These are phyloP conservation scores for Aspergillus pseudoviridinutans DNA, from an alignment of 2,329 filamentous ascomycete species.

Conservation along the genomic window DNA sequence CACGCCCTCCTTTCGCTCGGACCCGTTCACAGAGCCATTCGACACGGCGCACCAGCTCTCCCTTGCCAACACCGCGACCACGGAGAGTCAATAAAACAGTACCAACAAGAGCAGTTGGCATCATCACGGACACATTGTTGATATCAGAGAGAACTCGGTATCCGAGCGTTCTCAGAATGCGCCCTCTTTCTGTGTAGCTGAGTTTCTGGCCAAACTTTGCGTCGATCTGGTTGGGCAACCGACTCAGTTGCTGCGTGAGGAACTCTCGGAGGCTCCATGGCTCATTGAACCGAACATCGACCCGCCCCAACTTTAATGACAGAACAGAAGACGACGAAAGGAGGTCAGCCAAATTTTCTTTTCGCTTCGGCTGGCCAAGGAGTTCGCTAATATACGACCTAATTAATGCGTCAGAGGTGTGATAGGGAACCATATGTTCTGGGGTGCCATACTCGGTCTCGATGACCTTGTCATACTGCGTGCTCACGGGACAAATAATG, in stretches of 20 bases:
- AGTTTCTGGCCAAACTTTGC: slow-evolving; percentile 36
- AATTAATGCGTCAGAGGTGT: slow-evolving; percentile 9
- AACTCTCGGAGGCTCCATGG: slow-evolving; percentile 88
- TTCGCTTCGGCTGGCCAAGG: slow-evolving; percentile 88
- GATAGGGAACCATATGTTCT: not conserved
- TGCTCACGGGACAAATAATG: slow-evolving; percentile 92
- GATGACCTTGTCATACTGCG: slow-evolving; percentile 98
- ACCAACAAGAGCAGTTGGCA: slow-evolving; percentile 94
- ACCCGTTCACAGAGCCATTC: slow-evolving; percentile 86
- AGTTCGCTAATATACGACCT: slow-evolving; percentile 89
- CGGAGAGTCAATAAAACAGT: slow-evolving; percentile 88
- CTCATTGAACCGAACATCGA: slow-evolving; percentile 94
- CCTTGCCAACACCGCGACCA: slow-evolving; percentile 84
- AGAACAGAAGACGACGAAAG: slow-evolving; percentile 84
- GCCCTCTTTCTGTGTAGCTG: slow-evolving; percentile 57
- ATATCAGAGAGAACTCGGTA: slow-evolving; percentile 93
- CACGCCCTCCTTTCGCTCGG: slow-evolving; percentile 78
- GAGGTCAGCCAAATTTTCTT: slow-evolving; percentile 88
- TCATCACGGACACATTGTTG: slow-evolving; percentile 92
- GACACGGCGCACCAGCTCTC: slow-evolving; percentile 78
- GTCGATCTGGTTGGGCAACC: slow-evolving; percentile 45
- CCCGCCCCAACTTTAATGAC: slow-evolving; percentile 80
- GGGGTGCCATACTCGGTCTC: slow-evolving; percentile 66
- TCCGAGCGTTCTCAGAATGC: slow-evolving; percentile 77
- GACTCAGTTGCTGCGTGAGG: slow-evolving; percentile 68